phyloP scores from a whole-genome alignment of 2,329 filamentous ascomycete species.

The Calonectria pseudoturangicola region DNA sequence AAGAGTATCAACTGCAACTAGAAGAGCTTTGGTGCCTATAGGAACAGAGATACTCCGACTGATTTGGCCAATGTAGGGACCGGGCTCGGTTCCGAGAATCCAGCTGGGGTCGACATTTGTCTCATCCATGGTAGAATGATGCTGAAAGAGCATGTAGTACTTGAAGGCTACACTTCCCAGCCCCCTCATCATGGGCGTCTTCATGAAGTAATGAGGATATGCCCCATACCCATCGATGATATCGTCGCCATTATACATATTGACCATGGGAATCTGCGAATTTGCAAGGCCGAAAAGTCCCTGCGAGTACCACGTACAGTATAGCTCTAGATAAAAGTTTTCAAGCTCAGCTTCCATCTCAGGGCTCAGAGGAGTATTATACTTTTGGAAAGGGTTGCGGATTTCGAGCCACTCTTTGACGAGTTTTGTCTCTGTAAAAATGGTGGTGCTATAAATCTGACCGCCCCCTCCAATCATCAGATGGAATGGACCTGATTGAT shows the following conservation, averaged over 20 bases:
- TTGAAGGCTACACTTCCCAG: conserved; percentile 95
- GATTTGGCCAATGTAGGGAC: conserved; percentile 91
- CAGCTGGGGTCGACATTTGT: conserved; percentile 92
- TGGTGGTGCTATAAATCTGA: conserved; percentile 95
- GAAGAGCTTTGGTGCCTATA: conserved; percentile 85
- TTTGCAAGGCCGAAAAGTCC: conserved; percentile 93
- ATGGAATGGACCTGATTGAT: conserved; percentile 94
- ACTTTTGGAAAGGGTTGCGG: conserved; percentile 87
- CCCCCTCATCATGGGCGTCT: conserved; percentile 90
- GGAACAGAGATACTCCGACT: conserved; percentile 91
- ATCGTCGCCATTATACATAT: conserved; percentile 97
- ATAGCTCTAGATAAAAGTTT: conserved; percentile 89
- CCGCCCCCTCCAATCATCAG: conserved; percentile 99
- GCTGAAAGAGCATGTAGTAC: conserved; percentile 99
- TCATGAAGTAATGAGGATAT: conserved; percentile 94
- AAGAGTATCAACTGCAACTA: conserved; percentile 92
- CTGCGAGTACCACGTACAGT: conserved; percentile 96
- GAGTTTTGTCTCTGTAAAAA: conserved; percentile 82
- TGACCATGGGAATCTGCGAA: conserved; percentile 97
- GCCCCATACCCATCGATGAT: conserved; percentile 95
- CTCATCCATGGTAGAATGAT: conserved; percentile 90
- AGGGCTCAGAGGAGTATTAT: conserved; percentile 83
- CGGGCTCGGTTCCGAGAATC: conserved; percentile 85
- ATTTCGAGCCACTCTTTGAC: conserved; percentile 91
- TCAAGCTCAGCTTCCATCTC: conserved; percentile 94